Conservation (phyloP, 768 basidiomycete species). For the Suillus bovinus region DNA sequence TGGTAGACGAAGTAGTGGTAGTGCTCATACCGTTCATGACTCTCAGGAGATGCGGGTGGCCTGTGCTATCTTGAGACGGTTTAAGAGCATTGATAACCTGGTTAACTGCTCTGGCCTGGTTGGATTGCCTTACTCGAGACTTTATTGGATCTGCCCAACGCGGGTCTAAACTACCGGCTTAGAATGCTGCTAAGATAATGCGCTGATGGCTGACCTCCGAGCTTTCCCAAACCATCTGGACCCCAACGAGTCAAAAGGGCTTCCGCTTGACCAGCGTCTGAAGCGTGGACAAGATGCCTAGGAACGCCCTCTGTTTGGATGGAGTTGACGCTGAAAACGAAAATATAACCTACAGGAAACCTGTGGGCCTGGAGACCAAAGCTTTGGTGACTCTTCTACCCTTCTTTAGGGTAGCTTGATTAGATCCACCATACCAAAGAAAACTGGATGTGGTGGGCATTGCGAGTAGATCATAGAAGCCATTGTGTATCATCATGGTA, state of each 20-base stretch:
- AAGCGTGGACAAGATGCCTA: constrained; percentile 90
- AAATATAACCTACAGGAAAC: constrained; percentile 70
- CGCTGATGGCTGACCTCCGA: constrained; percentile 62
- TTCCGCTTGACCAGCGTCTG: constrained; percentile 86
- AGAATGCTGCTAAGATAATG: constrained; percentile 17
- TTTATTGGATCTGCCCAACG: constrained; percentile 90
- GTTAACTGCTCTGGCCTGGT: constrained; percentile 73
- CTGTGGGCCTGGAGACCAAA: constrained; percentile 83
- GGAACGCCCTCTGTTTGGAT: constrained; percentile 11
- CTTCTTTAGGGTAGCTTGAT: constrained; percentile 45
- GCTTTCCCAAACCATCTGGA: constrained; percentile 84
- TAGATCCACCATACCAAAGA: constrained; percentile 47
- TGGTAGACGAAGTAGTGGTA: constrained; percentile 63
- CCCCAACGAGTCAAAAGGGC: constrained; percentile 87
- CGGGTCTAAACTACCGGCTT: constrained; percentile 58
- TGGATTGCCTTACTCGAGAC: constrained; percentile 63
- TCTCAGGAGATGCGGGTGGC: constrained; percentile 55
- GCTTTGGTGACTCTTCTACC: constrained; percentile 78
- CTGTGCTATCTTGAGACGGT: constrained; percentile 47
- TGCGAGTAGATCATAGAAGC: constrained; percentile 85
- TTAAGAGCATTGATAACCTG: constrained; percentile 74
- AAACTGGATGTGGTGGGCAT: constrained; percentile 65
- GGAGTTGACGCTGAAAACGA: constrained; percentile 19
- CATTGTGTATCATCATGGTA: no score
- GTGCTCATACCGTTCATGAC: constrained; percentile 81